Conservation (phyloP, 2,329 filamentous ascomycete genomes). For the Neofusicoccum kwambonambiense region DNA sequence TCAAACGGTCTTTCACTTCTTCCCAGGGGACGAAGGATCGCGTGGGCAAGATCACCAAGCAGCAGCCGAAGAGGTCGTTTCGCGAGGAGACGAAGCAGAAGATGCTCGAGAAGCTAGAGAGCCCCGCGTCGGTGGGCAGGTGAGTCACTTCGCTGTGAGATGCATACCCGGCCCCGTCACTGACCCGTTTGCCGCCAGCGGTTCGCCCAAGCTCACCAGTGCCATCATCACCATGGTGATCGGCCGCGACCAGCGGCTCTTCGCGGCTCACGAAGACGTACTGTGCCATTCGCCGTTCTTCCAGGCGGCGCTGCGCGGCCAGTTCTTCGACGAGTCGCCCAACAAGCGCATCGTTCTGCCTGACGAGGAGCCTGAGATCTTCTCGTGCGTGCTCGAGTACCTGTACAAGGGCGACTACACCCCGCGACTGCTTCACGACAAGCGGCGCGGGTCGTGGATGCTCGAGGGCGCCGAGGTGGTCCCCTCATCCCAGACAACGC, state of each 20-base stretch:
- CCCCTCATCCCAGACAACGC: constrained; percentile 41
- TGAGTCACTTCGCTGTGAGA: constrained; percentile 23
- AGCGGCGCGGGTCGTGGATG: constrained; percentile 82
- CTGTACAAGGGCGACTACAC: constrained; percentile 97
- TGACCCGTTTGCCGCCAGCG: constrained; percentile 22
- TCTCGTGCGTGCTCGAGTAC: constrained; percentile 92
- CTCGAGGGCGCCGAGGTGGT: constrained; percentile 67
- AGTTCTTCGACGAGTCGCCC: constrained; percentile 62
- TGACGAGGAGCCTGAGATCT: constrained; percentile 82
- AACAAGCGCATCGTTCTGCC: constrained; percentile 76
- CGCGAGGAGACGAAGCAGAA: constrained; percentile 81
- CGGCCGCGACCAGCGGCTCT: constrained; percentile 80
- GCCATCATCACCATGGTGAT: constrained; percentile 87
- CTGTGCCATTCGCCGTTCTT: constrained; percentile 85
- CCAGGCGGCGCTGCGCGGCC: constrained; percentile 66
- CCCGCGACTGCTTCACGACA: constrained; percentile 83
- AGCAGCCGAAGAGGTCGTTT: constrained; percentile 71
- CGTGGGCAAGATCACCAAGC: constrained; percentile 83
- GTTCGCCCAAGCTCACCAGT: constrained; percentile 55
- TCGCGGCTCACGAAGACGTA: constrained; percentile 93
- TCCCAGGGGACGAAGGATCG: constrained; percentile 62
- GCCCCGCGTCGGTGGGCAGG: constrained; percentile 51
- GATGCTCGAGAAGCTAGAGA: constrained; percentile 79
- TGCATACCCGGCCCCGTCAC: not conserved
- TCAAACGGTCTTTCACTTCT: constrained; percentile 82